These are phyloP conservation scores for Melaleuca quinquenervia DNA, from an alignment of 345 rosid species.

Conservation along the genomic window DNA sequence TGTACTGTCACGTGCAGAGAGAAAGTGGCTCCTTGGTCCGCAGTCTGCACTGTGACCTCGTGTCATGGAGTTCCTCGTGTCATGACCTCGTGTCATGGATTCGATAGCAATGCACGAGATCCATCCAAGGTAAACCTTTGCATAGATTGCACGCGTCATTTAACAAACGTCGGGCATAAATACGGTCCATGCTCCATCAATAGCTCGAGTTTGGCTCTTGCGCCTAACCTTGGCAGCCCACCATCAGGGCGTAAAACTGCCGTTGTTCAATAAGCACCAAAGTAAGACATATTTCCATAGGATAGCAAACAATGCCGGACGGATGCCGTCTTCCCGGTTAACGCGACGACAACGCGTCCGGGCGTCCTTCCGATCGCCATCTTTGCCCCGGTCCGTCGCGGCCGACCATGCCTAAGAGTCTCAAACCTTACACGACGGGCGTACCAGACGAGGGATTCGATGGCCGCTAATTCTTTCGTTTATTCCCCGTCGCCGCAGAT, in stretches of 20 bases:
- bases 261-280: background rate
- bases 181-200: background rate
- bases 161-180: background rate
- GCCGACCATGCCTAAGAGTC: background rate
- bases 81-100: background rate
- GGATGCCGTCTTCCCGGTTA: background rate
- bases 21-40: background rate
- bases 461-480: background rate
- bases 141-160: background rate
- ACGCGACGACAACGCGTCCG: no score
- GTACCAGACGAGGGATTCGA: background rate
- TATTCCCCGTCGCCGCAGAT: background rate
- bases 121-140: background rate
- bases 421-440: background rate
- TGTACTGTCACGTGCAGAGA: background rate
- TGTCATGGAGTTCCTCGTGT: background rate
- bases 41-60: background rate
- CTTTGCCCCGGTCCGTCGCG: background rate
- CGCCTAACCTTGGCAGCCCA: background rate
- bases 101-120: background rate
- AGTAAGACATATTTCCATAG: background rate
- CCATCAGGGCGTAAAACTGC: background rate
- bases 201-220: background rate
- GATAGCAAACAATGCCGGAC: background rate
- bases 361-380: background rate